phyloP scores from a whole-genome alignment of 1,284 basidiomycete genomes.

The Trametes polyzona region DNA sequence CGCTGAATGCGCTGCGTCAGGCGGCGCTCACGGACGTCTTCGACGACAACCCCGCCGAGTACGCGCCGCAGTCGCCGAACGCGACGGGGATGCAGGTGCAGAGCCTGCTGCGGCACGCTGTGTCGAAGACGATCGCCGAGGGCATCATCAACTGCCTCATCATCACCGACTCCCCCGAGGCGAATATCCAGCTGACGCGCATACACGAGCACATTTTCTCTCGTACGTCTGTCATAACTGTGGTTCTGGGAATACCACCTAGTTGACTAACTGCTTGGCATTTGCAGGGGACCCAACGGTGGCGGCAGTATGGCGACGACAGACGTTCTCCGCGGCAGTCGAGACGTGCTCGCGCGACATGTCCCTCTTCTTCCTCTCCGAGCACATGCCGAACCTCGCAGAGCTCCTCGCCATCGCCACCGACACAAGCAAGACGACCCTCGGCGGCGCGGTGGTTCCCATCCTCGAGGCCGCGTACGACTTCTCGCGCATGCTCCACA shows the following conservation, averaged over 20 bases:
- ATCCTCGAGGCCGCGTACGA: conserved; percentile 72
- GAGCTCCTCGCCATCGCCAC: conserved; percentile 44
- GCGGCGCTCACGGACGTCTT: conserved; percentile 64
- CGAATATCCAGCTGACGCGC: conserved; percentile 77
- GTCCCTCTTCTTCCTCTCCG: conserved; percentile 62
- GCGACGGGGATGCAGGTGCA: conserved; percentile 72
- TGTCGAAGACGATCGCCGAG: conserved; percentile 76
- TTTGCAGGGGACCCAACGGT: conserved; percentile 74
- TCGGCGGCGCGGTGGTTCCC: conserved; percentile 46
- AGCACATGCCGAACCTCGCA: conserved; percentile 67
- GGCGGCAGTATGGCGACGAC: conserved; percentile 81
- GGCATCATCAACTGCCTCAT: conserved; percentile 81
- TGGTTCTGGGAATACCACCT: not conserved
- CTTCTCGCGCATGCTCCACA: conserved; percentile 83
- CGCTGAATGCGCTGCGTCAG: conserved; percentile 57
- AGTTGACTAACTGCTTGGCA: not conserved
- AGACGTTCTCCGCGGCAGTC: conserved; percentile 83
- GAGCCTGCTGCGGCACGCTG: conserved; percentile 73
- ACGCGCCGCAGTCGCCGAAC: conserved; percentile 23
- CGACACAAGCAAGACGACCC: conserved; percentile 29
- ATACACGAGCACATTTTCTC: conserved; percentile 85
- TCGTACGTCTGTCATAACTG: conserved; percentile 42
- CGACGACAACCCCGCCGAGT: conserved; percentile 40
- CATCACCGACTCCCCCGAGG: conserved; percentile 75
- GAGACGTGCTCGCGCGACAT: conserved; percentile 72